These are phyloP conservation scores for Firmiana major DNA, from an alignment of 345 rosid genomes.

Conservation along the genomic window DNA sequence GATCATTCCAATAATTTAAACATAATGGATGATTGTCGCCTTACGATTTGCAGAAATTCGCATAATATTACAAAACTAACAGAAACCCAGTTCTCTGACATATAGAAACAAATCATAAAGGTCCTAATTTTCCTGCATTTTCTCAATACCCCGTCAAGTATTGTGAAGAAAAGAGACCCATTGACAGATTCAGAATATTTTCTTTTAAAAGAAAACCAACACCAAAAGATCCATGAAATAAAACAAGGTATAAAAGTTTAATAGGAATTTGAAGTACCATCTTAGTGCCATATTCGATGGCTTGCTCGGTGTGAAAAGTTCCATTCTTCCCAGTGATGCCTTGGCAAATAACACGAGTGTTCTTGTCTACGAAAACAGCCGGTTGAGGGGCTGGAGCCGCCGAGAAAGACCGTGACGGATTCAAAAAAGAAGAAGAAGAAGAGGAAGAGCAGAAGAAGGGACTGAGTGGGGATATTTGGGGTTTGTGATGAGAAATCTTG, in stretches of 20 bases:
- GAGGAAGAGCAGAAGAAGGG: not conserved
- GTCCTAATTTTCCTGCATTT: not conserved
- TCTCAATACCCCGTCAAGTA: not conserved
- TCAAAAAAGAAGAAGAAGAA: not conserved
- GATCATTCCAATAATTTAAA: not conserved
- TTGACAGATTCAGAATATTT: not conserved
- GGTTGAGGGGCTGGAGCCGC: conserved; percentile 38
- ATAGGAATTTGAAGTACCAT: conserved; percentile 45
- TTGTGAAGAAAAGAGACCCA: not conserved
- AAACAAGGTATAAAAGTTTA: not conserved
- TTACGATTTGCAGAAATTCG: not conserved
- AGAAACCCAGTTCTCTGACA: not conserved
- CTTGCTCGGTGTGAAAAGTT: conserved; percentile 93
- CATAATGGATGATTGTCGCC: not conserved
- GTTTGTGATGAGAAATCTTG: conserved; percentile 13
- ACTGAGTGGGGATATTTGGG: conserved; percentile 5
- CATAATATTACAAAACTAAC: not conserved
- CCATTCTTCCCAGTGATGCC: conserved; percentile 97
- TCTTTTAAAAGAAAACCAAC: not conserved
- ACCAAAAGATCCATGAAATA: not conserved
- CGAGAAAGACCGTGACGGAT: conserved; percentile 28
- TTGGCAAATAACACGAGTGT: conserved; percentile 85
- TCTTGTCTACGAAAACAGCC: conserved; percentile 83
- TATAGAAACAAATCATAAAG: not conserved
- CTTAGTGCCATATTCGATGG: conserved; percentile 96